A percentile compares a stretch with the other conserved stretches of the same genome.
phyloP scores from a whole-genome alignment of 2,329 filamentous ascomycete genomes.

The Sclerotinia subarctica region DNA sequence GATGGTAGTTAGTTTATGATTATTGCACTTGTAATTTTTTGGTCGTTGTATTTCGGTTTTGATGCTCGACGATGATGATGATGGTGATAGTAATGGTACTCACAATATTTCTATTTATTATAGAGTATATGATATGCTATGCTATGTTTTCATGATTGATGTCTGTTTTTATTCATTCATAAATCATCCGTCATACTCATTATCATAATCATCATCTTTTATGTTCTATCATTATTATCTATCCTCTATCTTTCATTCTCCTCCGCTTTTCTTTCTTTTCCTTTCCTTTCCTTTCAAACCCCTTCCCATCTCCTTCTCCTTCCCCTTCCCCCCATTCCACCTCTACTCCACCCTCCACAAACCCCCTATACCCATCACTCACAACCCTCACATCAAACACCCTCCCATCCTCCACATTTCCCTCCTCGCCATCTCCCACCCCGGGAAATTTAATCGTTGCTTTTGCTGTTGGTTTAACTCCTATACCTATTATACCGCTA shows the following conservation, averaged over 20 bases:
- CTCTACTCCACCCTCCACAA: constrained; percentile 48
- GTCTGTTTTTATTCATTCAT: too few relatives aligned
- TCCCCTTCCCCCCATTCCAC: constrained; percentile 25
- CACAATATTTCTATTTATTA: too few relatives aligned
- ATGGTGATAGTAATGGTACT: neutral
- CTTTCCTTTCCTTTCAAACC: neutral
- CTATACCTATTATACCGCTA: constrained; percentile 33
- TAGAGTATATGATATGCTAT: too few relatives aligned
- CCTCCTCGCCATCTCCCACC: constrained; percentile 32
- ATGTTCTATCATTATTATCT: neutral
- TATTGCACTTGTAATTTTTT: constrained; percentile 4
- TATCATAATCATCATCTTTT: too few relatives aligned
- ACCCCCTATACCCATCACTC: constrained; percentile 83
- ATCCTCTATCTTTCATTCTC: neutral
- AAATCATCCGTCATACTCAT: too few relatives aligned
- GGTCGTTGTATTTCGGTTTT: neutral
- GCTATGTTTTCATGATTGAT: too few relatives aligned
- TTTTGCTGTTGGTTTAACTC: constrained; percentile 51
- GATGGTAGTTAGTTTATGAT: constrained; percentile 2
- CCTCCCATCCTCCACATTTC: constrained; percentile 43
- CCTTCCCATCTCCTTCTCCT: neutral
- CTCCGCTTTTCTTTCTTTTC: neutral
- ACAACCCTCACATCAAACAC: constrained; percentile 72
- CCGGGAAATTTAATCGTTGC: constrained; percentile 59
- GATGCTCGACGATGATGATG: neutral